Conservation (phyloP, 1,284 basidiomycete species). For the Puccinia coronata region DNA sequence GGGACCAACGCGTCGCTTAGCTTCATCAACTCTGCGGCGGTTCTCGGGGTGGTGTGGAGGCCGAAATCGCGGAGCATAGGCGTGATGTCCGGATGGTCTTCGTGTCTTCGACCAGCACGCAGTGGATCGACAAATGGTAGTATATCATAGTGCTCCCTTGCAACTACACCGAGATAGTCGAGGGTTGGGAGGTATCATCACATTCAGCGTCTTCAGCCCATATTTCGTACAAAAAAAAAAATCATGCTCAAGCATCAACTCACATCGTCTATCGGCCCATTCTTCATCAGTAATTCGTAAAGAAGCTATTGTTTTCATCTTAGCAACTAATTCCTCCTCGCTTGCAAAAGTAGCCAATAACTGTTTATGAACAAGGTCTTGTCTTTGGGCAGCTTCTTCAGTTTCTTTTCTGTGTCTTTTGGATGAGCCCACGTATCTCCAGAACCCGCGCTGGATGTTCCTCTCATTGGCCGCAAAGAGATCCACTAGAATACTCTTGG, state of each 20-base stretch:
- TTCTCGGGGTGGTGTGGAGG: background rate
- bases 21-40: background rate
- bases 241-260: background rate
- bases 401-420: background rate
- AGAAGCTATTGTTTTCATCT: background rate
- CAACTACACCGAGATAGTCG: background rate
- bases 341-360: background rate
- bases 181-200: background rate
- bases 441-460: background rate
- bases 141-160: background rate
- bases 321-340: background rate
- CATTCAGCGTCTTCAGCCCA: background rate
- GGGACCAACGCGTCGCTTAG: slow-evolving; percentile 3
- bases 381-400: background rate
- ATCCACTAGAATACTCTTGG: background rate
- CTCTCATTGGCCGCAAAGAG: slow-evolving; percentile 3
- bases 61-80: background rate
- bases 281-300: background rate
- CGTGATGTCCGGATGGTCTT: slow-evolving; percentile 9
- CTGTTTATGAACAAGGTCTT: background rate
- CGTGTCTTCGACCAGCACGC: background rate
- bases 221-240: too few species aligned
- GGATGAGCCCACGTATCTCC: background rate
- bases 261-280: slow-evolving; percentile 8
- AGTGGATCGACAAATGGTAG: slow-evolving; percentile 20